Evolutionary conservation across 768 basidiomycete species (phyloP).

Genomic region (Boletales sp.): DNA sequence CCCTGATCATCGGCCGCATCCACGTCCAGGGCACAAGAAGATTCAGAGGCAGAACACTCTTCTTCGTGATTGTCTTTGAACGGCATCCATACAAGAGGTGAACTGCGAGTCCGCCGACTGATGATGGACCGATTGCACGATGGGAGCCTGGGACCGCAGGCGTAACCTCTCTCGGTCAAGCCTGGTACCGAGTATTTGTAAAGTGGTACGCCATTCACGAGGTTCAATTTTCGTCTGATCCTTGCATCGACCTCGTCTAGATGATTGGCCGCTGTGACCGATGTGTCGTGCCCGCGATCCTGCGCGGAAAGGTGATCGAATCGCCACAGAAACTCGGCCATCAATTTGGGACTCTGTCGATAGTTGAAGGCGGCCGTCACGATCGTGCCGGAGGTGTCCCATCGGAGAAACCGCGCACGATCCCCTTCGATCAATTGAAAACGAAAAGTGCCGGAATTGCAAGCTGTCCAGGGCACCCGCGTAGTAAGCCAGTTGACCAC

Average conservation of each 20-base stretch:
- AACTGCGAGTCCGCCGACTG: not conserved
- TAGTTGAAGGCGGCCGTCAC: constrained; percentile 1
- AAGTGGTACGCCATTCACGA: not conserved
- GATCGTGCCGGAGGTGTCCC: not conserved
- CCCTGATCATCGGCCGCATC: not conserved
- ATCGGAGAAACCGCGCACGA: not conserved
- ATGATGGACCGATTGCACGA: not conserved
- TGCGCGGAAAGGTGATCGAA: not conserved
- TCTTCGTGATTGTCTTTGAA: not conserved
- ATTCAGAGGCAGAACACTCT: not conserved
- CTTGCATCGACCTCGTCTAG: not conserved
- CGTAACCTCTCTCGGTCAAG: not conserved
- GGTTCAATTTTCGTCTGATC: not conserved
- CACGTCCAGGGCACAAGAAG: not conserved
- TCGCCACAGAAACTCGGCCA: constrained; percentile 1
- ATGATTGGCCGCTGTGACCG: not conserved
- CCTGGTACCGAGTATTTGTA: not conserved
- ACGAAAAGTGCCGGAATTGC: not conserved
- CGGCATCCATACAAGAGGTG: not conserved
- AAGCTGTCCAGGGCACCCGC: not conserved
- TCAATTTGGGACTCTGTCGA: not conserved
- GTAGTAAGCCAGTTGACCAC: not conserved
- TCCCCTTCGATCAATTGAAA: not conserved
- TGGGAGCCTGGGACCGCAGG: not conserved
- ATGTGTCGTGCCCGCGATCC: not conserved